A percentile compares a stretch with the other conserved stretches of the same genome.
These are phyloP conservation scores for Rhodotorula taiwanensis DNA, from an alignment of 768 basidiomycete species.

Conservation along the genomic window DNA sequence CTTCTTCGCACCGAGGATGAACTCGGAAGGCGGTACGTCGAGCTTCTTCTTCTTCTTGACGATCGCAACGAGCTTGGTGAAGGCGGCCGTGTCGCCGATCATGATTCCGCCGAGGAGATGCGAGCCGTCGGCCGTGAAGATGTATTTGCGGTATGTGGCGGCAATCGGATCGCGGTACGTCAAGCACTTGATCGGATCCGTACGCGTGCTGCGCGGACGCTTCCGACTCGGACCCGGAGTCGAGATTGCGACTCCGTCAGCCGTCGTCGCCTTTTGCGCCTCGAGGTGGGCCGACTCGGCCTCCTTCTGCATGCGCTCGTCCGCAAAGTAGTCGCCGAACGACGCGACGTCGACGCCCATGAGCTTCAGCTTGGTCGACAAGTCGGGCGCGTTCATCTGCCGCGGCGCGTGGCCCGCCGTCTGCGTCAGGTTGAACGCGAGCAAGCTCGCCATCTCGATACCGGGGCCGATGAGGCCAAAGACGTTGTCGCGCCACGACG, in stretches of 20 bases:
- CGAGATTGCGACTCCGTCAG: conserved; percentile 27
- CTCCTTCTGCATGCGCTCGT: conserved; percentile 46
- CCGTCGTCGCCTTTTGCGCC: neutral
- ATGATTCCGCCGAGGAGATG: conserved; percentile 62
- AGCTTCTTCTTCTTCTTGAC: conserved; percentile 69
- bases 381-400: conserved; percentile 58
- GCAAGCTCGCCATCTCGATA: conserved; percentile 61
- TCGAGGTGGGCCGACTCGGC: conserved; percentile 21
- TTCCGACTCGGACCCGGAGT: conserved; percentile 31
- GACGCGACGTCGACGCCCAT: conserved; percentile 56
- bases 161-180: conserved; percentile 66
- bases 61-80: conserved; percentile 61
- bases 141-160: conserved; percentile 64
- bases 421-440: conserved; percentile 61
- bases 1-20: conserved; percentile 57
- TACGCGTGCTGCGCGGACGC: conserved; percentile 39
- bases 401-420: conserved; percentile 49
- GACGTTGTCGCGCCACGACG: conserved; percentile 53
- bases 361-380: conserved; percentile 64
- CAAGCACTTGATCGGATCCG: conserved; percentile 55
- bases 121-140: conserved; percentile 63
- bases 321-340: conserved; percentile 68
- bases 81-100: conserved; percentile 66
- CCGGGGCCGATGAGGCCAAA: conserved; percentile 73
- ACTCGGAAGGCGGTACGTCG: conserved; percentile 59